Conservation (phyloP, 768 basidiomycete genomes). For the Coprinopsis sp. region DNA sequence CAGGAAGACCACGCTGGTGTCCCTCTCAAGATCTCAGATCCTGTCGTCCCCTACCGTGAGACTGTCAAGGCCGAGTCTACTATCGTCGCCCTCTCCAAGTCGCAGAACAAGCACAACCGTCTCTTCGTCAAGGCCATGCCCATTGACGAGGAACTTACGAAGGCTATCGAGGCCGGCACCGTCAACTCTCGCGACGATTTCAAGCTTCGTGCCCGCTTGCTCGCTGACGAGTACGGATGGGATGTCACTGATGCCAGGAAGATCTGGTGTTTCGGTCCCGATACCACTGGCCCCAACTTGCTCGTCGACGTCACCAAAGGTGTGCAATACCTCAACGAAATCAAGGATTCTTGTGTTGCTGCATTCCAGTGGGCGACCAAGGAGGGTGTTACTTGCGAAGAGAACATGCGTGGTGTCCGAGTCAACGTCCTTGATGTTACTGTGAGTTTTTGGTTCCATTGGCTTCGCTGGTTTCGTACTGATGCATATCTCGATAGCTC, state of each 20-base stretch:
- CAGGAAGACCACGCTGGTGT: conserved; percentile 99
- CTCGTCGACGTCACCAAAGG: conserved; percentile 98
- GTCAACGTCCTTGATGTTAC: conserved; percentile 96
- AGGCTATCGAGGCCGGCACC: conserved; percentile 86
- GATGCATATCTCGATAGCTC: conserved; percentile 44
- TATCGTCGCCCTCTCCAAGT: conserved; percentile 96
- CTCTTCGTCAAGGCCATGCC: conserved; percentile 92
- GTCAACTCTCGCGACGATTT: conserved; percentile 93
- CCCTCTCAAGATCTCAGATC: conserved; percentile 96
- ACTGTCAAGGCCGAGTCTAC: conserved; percentile 94
- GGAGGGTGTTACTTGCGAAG: conserved; percentile 94
- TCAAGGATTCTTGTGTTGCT: conserved; percentile 99
- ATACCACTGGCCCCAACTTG: conserved; percentile 94
- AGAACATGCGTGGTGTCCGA: conserved; percentile 98
- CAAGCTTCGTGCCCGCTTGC: conserved; percentile 90
- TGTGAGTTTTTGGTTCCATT: conserved; percentile 39
- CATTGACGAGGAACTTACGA: conserved; percentile 88
- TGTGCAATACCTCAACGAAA: conserved; percentile 98
- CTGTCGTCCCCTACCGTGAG: conserved; percentile 96
- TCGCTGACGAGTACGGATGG: conserved; percentile 97
- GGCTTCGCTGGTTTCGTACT: conserved; percentile 5
- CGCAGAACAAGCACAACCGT: conserved; percentile 99
- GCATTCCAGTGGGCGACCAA: conserved; percentile 99
- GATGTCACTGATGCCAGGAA: conserved; percentile 99
- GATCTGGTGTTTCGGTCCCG: conserved; percentile 99